A percentile compares a stretch with the other conserved stretches of the same genome.
Evolutionary conservation across 768 basidiomycete species (phyloP).

Genomic region (Clitopilus hobsonii): DNA sequence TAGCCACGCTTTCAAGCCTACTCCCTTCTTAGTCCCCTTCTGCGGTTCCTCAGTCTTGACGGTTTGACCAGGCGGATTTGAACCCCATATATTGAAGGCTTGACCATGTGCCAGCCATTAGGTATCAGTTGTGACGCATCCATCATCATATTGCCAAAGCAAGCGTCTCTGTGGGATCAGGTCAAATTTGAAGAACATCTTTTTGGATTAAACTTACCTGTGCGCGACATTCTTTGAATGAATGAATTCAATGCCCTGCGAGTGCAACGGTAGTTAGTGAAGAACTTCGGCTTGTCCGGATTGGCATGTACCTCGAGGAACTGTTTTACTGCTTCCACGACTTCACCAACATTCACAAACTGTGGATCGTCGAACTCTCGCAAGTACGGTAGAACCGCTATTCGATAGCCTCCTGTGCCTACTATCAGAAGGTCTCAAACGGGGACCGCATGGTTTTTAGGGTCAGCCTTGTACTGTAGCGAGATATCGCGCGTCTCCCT

Average conservation of each 20-base stretch:
- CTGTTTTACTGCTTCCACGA: constrained; percentile 28
- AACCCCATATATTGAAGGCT: neutral
- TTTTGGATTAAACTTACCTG: constrained; percentile 15
- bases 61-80: neutral
- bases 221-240: constrained; percentile 27
- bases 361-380: constrained; percentile 30
- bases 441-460: neutral
- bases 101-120: neutral
- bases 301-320: constrained; percentile 10
- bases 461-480: constrained; percentile 13
- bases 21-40: too few species aligned
- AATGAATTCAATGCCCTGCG: constrained; percentile 24
- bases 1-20: too few species aligned
- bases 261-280: neutral
- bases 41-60: too few species aligned
- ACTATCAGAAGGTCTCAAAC: constrained; percentile 27
- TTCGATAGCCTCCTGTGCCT: neutral
- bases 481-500: constrained; percentile 8
- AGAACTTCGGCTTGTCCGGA: neutral
- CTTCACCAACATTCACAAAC: constrained; percentile 20
- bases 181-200: neutral
- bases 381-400: constrained; percentile 9
- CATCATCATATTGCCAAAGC: neutral
- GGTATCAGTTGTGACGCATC: neutral
- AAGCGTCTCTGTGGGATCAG: constrained; percentile 5